Conservation (phyloP, 2,329 filamentous ascomycete species). For the Didymella arachidicola region DNA sequence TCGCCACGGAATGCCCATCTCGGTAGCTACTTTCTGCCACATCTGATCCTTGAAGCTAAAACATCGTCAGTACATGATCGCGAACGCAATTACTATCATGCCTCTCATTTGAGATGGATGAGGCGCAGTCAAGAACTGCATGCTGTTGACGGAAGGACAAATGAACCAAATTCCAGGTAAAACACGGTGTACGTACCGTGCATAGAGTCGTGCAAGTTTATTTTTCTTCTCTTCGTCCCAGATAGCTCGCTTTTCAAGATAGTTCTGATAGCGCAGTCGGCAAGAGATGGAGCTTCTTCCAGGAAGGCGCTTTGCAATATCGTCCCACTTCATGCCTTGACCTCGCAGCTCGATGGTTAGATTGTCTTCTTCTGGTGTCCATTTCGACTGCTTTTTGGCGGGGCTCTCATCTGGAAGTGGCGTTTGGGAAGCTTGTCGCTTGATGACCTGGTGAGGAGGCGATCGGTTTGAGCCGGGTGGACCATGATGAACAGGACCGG, state of each 20-base stretch:
- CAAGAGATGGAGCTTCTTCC: constrained; percentile 94
- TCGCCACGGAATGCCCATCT: constrained; percentile 94
- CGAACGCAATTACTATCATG: neutral
- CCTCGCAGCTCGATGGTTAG: constrained; percentile 90
- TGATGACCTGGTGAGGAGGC: constrained; percentile 45
- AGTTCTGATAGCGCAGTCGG: constrained; percentile 95
- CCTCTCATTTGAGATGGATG: neutral
- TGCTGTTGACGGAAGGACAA: neutral
- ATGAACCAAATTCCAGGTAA: neutral
- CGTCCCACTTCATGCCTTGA: constrained; percentile 97
- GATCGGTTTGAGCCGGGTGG: constrained; percentile 41
- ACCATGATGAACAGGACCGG: constrained; percentile 31
- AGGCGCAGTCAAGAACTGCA: neutral
- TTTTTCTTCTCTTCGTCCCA: constrained; percentile 99
- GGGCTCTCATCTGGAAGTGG: constrained; percentile 48
- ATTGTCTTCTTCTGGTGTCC: constrained; percentile 93
- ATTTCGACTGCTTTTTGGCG: constrained; percentile 79
- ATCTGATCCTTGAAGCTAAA: constrained; percentile 93
- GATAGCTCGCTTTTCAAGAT: constrained; percentile 88
- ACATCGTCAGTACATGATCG: constrained; percentile 32
- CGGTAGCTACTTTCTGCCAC: constrained; percentile 95
- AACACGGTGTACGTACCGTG: constrained; percentile 69
- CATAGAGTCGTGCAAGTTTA: constrained; percentile 91
- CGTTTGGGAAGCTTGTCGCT: constrained; percentile 50
- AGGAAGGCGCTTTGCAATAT: constrained; percentile 89